Base-by-base conservation (phyloP, 192 early-diverging fungal genomes). In the Coemansia sp. region DNA sequence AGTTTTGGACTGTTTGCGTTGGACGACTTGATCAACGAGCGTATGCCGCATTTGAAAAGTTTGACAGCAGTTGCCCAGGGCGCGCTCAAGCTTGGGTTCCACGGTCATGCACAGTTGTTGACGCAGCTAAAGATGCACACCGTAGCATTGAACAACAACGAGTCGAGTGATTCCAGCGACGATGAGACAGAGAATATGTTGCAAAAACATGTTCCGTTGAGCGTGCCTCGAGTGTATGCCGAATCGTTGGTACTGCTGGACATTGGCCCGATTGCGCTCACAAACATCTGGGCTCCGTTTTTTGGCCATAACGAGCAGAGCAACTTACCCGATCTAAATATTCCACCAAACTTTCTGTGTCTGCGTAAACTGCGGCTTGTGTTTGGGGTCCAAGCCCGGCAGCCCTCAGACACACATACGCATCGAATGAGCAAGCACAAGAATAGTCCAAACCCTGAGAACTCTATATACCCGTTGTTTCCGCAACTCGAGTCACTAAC, bases 1-100 rank as follows among this genome's bases (percentile, higher is more conserved):
- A 78, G 76, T 67, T 78, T 73, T 62, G 76, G 71, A 0, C 52
- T 78, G 37, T 78, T 65, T 56, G 55, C 56, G 1, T 49, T 78
- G n/a, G 76, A 78, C 28, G 76, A 72, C 17, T 55, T 78, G 59
- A 62, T 78, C 12, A 28, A 51, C 25, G 70, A 64, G 2, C 53
- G 59, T n/a, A 23, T 56, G 38, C 22, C 28, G 3, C 23, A 69
- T 34, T 48, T 72, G n/a, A 14, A n/a, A 4, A 44, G 42, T 2
- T 60, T 78, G 2, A 56, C 56, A n/a, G 66, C 34, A 15, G 50
- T 64, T 12, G 59, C 72, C 4, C 62, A 31, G 20, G 28, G 22
- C 3, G 21, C 60, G 28, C 44, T 62, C 9, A 22, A 34, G 4
- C 58, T 72, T 2, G 66, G 70, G 17, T 38, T 60, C 8, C 49